phyloP scores from a whole-genome alignment of 192 early-diverging fungal species.

The Podila epicladia region DNA sequence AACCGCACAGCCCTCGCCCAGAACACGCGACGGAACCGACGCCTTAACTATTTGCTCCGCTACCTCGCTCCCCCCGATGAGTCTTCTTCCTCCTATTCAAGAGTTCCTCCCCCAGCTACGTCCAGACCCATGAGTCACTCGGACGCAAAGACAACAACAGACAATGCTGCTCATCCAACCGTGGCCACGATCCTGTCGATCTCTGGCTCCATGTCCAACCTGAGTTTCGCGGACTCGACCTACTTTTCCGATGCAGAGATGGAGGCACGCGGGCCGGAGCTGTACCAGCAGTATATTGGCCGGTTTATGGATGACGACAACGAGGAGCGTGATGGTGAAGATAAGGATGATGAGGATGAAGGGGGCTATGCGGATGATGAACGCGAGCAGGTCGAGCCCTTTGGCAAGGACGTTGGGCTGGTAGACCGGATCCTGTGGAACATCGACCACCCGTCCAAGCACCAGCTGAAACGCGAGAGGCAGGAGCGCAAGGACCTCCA shows the following conservation, averaged over 20 bases:
- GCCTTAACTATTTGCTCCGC: slow-evolving; percentile 47
- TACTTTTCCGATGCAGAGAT: slow-evolving; percentile 51
- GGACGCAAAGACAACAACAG: not conserved
- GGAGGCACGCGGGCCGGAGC: slow-evolving; percentile 33
- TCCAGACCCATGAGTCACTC: not conserved
- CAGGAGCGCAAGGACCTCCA: not conserved
- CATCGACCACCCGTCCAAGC: slow-evolving; percentile 29
- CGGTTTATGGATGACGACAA: slow-evolving; percentile 45
- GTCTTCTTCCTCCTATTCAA: not conserved
- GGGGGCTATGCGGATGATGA: slow-evolving; percentile 24
- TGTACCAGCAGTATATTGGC: slow-evolving; percentile 50
- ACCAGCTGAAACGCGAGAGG: slow-evolving; percentile 10
- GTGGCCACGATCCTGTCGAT: slow-evolving; percentile 39
- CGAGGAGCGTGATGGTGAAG: slow-evolving; percentile 8
- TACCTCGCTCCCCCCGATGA: slow-evolving; percentile 38
- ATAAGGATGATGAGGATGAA: not conserved
- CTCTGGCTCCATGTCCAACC: slow-evolving; percentile 47
- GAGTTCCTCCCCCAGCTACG: not conserved
- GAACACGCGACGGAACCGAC: slow-evolving; percentile 32
- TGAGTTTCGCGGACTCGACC: slow-evolving; percentile 46
- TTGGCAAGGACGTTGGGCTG: slow-evolving; percentile 30
- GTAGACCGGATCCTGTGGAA: slow-evolving; percentile 42
- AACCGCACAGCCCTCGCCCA: slow-evolving; percentile 22
- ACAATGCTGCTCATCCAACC: slow-evolving; percentile 7
- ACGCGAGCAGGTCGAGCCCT: slow-evolving; percentile 13